Conservation (phyloP, 2,329 filamentous ascomycete genomes). For the Aspergillus flavus region DNA sequence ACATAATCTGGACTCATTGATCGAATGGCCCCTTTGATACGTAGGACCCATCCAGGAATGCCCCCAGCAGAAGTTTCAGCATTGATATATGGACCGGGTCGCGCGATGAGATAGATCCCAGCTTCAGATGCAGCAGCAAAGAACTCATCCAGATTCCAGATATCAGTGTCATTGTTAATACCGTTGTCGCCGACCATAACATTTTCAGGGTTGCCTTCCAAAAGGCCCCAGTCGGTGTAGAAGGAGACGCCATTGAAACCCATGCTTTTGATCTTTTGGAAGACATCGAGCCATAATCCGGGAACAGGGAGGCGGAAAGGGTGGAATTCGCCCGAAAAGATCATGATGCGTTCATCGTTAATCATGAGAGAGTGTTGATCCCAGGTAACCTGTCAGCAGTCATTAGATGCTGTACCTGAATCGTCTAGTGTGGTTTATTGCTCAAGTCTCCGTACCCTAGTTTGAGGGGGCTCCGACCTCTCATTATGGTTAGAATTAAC, state of each 20-base stretch:
- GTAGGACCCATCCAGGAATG: constrained; percentile 74
- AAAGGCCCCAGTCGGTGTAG: constrained; percentile 36
- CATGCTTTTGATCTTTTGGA: constrained; percentile 78
- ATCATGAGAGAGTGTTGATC: constrained; percentile 40
- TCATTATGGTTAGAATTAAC: neutral
- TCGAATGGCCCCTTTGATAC: constrained; percentile 58
- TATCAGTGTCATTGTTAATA: constrained; percentile 56
- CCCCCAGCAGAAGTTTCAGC: constrained; percentile 74
- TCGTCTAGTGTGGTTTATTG: neutral
- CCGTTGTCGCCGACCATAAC: constrained; percentile 61
- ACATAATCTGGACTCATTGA: constrained; percentile 59
- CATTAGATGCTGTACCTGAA: neutral
- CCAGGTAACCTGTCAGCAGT: neutral
- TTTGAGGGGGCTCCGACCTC: neutral
- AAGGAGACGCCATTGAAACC: constrained; percentile 78
- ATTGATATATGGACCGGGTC: constrained; percentile 73
- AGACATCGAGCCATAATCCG: constrained; percentile 67
- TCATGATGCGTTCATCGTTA: constrained; percentile 66
- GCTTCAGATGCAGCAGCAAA: constrained; percentile 12
- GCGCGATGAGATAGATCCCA: constrained; percentile 69
- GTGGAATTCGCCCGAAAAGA: constrained; percentile 73
- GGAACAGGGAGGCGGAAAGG: constrained; percentile 65
- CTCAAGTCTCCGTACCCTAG: neutral
- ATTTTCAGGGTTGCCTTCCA: constrained; percentile 67
- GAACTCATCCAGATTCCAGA: constrained; percentile 54